phyloP scores from a whole-genome alignment of 257 asterid species.

The Solanum bulbocastanum region DNA sequence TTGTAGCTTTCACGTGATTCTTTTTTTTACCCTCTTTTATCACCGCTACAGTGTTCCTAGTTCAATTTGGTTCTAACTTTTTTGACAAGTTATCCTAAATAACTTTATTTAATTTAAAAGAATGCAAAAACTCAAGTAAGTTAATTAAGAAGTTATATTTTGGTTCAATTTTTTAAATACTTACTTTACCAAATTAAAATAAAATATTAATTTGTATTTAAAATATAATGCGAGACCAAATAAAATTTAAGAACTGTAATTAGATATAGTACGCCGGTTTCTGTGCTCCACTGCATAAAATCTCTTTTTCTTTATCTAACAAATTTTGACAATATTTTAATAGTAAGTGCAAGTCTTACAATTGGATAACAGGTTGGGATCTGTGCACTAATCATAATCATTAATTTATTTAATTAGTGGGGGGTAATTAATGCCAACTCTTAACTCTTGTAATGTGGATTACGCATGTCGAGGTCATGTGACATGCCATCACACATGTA shows the following conservation, averaged over 20 bases:
- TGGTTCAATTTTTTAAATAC: not conserved
- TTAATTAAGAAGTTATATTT: not conserved
- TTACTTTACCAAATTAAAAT: not conserved
- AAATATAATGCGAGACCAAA: not conserved
- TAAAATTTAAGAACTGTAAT: not conserved
- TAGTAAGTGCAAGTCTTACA: not conserved
- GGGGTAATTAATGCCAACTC: not conserved
- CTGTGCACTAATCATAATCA: constrained; percentile 39
- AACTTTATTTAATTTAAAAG: not conserved
- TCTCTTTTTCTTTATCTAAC: not conserved
- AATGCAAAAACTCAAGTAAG: not conserved
- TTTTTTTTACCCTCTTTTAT: constrained; percentile 22
- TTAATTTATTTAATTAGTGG: not conserved
- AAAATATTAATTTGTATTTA: not conserved
- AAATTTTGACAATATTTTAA: not conserved
- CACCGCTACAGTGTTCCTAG: not conserved
- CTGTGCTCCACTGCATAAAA: not conserved
- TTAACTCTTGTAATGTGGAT: not conserved
- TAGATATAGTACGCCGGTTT: not conserved
- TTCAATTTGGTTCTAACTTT: too few relatives aligned
- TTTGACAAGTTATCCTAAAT: too few relatives aligned
- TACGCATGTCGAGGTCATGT: not conserved
- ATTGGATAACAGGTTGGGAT: constrained; percentile 24
- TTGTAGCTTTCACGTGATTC: constrained; percentile 22
- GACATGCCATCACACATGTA: not conserved